phyloP scores from a whole-genome alignment of 371 early-diverging fungal species.

The Mucor circinelloides region DNA sequence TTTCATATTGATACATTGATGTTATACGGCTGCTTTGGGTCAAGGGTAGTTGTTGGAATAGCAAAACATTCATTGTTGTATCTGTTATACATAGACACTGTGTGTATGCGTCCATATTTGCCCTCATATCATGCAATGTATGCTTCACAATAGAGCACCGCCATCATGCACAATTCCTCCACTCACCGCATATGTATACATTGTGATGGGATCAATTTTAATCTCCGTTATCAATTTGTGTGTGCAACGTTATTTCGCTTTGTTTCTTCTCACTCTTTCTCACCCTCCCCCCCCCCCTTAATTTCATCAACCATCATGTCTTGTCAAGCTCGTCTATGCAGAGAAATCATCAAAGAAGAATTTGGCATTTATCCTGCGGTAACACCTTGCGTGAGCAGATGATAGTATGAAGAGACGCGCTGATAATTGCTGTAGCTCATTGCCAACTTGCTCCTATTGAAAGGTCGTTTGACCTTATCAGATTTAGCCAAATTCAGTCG shows the following conservation, averaged over 20 bases:
- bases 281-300: neutral
- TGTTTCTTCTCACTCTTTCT: neutral
- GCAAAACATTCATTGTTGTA: too few species aligned
- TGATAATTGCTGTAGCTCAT: neutral
- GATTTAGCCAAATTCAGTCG: conserved; percentile 42
- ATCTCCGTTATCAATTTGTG: neutral
- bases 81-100: too few species aligned
- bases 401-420: neutral
- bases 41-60: too few species aligned
- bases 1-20: too few species aligned
- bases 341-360: conserved; percentile 49
- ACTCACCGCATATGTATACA: too few species aligned
- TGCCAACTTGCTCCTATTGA: conserved; percentile 10
- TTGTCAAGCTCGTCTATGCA: conserved; percentile 43
- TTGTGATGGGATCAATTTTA: too few species aligned
- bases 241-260: neutral
- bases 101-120: too few species aligned
- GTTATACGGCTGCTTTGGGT: too few species aligned
- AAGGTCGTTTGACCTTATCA: conserved; percentile 41
- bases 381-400: neutral
- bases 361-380: conserved; percentile 48
- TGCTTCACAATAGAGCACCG: too few species aligned
- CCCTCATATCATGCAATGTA: too few species aligned
- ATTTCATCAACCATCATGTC: conserved; percentile 27
- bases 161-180: too few species aligned